Base-by-base conservation (phyloP, 2,329 filamentous ascomycete genomes). In the Venturia asperata region DNA sequence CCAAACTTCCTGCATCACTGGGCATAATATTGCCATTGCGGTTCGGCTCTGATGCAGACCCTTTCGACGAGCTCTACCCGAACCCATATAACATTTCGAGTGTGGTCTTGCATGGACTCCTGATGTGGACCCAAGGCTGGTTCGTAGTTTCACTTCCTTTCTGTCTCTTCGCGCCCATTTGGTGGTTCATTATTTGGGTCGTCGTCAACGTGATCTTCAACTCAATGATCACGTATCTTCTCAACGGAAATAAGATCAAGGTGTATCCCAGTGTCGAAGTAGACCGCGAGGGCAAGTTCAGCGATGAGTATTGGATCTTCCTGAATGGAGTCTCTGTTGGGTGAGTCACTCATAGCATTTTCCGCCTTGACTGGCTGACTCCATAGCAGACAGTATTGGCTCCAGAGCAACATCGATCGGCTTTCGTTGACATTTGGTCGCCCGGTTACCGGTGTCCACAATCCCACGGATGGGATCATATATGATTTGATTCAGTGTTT, bases 401-500 rank as follows among this genome's bases (percentile, higher is more conserved):
- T 74, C 1, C 83, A 87, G 74, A 82, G 78, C 67, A 92, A 90
- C 69, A 77, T 92, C 67, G 84, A 92, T 72, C 83, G 87, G 1
- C 78, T 93, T 5, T 85, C 89, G 0, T 74, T 86, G 60, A 91
- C 87, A 0, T 93, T 93, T 72, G 83, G 85, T 43, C 83, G 90
- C 1, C 87, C 85, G 0, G 77, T 93, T 5, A 79, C 85, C 0
- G 90, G 89, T 34, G 85, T 93, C 15, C 90, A 92, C 70, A 93
- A 92, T 72, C 82, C 81, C 67, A 93, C 89, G 6, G 72, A 74
- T 1, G 90, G 90, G 1, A 83, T 92, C 61, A 72, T 92, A 19
- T 91, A 92, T 68, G 90, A 94, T 70, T 78, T 92, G 0, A 74
- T 92, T 34, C 87, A 94, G 74, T 92, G 89, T 69, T 78, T 94